These are phyloP conservation scores for Thalassiosira profunda DNA, from an alignment of 108 stramenopile genomes.

Conservation along the genomic window DNA sequence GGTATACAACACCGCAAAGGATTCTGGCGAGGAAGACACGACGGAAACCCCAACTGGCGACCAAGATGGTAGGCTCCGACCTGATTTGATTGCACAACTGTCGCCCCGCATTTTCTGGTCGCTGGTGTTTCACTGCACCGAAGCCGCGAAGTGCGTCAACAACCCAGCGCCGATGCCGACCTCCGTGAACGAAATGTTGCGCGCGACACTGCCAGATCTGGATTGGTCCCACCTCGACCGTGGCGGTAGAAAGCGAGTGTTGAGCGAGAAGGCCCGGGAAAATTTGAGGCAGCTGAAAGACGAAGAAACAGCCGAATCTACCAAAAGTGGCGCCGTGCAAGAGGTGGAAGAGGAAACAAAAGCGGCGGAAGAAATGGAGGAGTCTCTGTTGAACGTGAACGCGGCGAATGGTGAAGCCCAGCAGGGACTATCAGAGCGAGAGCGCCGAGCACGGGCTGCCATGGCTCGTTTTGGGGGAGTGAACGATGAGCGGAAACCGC, in stretches of 20 bases:
- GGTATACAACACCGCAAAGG: constrained; percentile 45
- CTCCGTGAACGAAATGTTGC: constrained; percentile 58
- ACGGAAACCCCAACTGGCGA: constrained; percentile 19
- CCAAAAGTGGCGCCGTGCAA: no score
- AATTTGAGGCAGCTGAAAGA: constrained; percentile 72
- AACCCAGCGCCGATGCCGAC: not conserved
- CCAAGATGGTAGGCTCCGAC: constrained; percentile 68
- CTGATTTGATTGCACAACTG: constrained; percentile 70
- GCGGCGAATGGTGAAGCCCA: no score
- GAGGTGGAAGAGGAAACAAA: constrained; percentile 40
- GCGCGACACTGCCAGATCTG: constrained; percentile 58
- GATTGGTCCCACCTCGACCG: constrained; percentile 87
- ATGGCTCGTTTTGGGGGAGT: constrained; percentile 34
- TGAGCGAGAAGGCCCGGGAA: constrained; percentile 86
- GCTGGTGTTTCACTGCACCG: constrained; percentile 50
- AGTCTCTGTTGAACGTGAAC: constrained; percentile 22
- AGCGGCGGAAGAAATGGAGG: constrained; percentile 47
- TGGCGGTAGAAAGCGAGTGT: constrained; percentile 57
- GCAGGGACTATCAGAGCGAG: constrained; percentile 53
- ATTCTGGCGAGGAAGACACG: constrained; percentile 2
- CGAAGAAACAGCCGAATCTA: constrained; percentile 9
- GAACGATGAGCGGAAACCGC: constrained; percentile 1
- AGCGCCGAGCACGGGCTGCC: constrained; percentile 58
- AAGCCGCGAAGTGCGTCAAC: constrained; percentile 9
- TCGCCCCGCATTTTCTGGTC: constrained; percentile 85